Base-by-base conservation (phyloP, 768 basidiomycete species). In the Heimioporus sp. region DNA sequence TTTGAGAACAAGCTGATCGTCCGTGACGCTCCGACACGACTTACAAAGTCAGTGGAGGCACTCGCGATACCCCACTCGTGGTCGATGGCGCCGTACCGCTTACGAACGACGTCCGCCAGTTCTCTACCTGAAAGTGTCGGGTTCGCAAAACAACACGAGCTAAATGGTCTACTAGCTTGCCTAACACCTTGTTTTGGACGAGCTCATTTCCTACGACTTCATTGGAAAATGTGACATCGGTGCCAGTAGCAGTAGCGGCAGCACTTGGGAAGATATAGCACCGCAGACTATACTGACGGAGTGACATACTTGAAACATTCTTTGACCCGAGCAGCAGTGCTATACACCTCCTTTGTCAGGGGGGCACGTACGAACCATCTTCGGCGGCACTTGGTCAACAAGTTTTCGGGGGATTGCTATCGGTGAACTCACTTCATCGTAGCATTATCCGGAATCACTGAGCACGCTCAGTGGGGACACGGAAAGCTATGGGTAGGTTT, bases 391-490 rank as follows among this genome's bases (percentile, higher is more conserved):
- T 42, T 17, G 5, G 32, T 56, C 41, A 34, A 24, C 21, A 19
- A 24, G 4, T 28, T 5, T 17, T 3, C 7, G 7, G 10, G 10
- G 10, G 10, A 36, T 30, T 4, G 31, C 8, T 28, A n/a, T 10
- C 4, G 24, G 16, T 30, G 20, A 1, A 64, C 82, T 51, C 62
- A 87, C 87, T 73, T 68, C 71, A 90, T 82, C 57, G 83, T 85
- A 2, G 88, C 76, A 61, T 90, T 85, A 63, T 92, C 90, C 0
- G 92, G 92, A 44, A 91, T 90, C 45, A 94, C 91, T 92, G 49
- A 17, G 15, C 39, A 12, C 46, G 12, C 10, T 35, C 4, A 37
- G 43, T 38, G 32, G 53, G 40, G 11, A 21, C 4, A 31, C 32
- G 24, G 1, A 19, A 24, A 34, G 12, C 2, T 19, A 39, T 28